phyloP scores from a whole-genome alignment of 441 rosid genomes.

The Erysimum cheiri region DNA sequence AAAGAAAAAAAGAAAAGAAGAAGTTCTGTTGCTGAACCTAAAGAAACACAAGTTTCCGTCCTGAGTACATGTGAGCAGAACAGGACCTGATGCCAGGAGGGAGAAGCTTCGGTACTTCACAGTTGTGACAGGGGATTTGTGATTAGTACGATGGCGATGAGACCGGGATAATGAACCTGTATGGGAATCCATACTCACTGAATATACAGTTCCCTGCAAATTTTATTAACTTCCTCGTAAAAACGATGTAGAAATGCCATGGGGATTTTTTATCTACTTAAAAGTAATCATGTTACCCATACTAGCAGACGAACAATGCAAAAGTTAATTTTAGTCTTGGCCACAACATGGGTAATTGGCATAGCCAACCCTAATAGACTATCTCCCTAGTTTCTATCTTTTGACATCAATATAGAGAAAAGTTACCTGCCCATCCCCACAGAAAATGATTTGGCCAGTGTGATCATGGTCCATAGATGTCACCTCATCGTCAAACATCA shows the following conservation, averaged over 20 bases:
- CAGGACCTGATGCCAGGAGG: constrained; percentile 87
- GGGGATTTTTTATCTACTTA: background rate
- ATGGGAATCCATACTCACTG: constrained; percentile 82
- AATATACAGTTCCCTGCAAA: constrained; percentile 82
- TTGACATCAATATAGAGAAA: constrained; percentile 19
- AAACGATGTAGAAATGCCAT: background rate
- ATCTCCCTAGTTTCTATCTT: constrained; percentile 1
- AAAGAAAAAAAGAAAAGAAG: background rate
- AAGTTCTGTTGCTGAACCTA: constrained; percentile 55
- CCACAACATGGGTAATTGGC: constrained; percentile 1
- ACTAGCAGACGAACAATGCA: constrained; percentile 15
- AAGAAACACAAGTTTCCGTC: constrained; percentile 92
- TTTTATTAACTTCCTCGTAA: constrained; percentile 27
- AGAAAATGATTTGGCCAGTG: constrained; percentile 92
- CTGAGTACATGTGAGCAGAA: constrained; percentile 84
- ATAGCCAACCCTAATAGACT: constrained; percentile 8
- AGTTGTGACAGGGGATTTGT: constrained; percentile 80
- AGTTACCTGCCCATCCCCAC: constrained; percentile 86
- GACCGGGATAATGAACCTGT: constrained; percentile 82
- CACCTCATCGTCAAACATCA: constrained; percentile 61
- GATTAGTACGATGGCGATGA: constrained; percentile 75
- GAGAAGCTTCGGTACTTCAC: constrained; percentile 96
- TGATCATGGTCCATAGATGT: constrained; percentile 98
- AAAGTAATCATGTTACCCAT: background rate
- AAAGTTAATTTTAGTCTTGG: background rate